A percentile compares a stretch with the other conserved stretches of the same genome.
Evolutionary conservation across 257 asterid species (phyloP).

Genomic region (Eucommia ulmoides): DNA sequence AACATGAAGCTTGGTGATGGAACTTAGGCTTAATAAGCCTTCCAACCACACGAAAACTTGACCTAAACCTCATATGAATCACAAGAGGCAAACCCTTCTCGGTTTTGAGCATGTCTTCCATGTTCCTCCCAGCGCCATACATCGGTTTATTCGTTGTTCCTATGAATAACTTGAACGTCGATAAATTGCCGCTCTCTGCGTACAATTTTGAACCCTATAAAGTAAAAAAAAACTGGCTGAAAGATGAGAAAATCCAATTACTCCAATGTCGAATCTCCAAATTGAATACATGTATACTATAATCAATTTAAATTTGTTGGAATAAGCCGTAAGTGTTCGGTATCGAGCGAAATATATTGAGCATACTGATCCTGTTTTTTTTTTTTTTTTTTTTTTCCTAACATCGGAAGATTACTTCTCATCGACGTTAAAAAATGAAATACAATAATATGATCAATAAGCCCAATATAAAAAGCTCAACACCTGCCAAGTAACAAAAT

Average conservation of each 20-base stretch:
- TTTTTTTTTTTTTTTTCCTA: too few species aligned
- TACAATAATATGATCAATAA: too few species aligned
- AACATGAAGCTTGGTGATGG: constrained; percentile 42
- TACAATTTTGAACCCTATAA: constrained; percentile 29
- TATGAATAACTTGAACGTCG: constrained; percentile 23
- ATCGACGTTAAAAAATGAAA: too few species aligned
- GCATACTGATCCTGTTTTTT: too few species aligned
- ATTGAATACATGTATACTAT: too few species aligned
- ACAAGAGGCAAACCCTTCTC: constrained; percentile 39
- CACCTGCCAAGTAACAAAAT: too few species aligned
- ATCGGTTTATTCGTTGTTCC: constrained; percentile 55
- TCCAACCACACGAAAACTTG: constrained; percentile 50
- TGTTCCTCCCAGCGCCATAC: constrained; percentile 76
- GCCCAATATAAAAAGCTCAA: too few species aligned
- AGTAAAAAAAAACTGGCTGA: not conserved
- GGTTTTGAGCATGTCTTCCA: constrained; percentile 65
- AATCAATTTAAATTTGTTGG: too few species aligned
- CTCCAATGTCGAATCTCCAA: too few species aligned
- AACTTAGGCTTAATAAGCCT: constrained; percentile 38
- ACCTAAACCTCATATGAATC: constrained; percentile 26
- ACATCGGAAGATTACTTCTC: too few species aligned
- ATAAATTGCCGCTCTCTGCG: constrained; percentile 27
- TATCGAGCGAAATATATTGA: too few species aligned
- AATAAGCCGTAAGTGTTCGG: too few species aligned
- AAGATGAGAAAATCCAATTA: not conserved